Percentiles rank a stretch among this genome's conserved stretches.
These are phyloP conservation scores for Dryas drummondii DNA, from an alignment of 306 rosid genomes.

Conservation along the genomic window DNA sequence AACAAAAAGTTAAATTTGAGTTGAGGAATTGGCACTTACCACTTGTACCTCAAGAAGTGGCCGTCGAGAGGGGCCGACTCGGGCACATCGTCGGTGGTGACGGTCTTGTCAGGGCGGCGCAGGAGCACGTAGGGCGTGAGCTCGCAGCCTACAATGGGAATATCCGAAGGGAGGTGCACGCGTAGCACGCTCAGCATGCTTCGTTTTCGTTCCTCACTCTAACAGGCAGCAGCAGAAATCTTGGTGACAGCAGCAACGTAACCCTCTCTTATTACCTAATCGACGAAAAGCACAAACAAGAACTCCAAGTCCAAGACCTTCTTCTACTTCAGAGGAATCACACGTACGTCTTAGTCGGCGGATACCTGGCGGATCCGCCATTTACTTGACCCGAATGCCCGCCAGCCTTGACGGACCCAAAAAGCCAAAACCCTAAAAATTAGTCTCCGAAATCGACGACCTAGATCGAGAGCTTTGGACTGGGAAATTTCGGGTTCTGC, in stretches of 20 bases:
- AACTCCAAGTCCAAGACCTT: slow-evolving; percentile 15
- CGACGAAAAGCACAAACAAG: slow-evolving; percentile 20
- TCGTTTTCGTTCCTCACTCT: slow-evolving; percentile 40
- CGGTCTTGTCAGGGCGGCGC: slow-evolving; percentile 61
- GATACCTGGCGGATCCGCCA: slow-evolving; percentile 91
- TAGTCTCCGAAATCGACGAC: slow-evolving; percentile 5
- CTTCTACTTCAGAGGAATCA: slow-evolving; percentile 25
- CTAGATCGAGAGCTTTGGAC: slow-evolving; percentile 39
- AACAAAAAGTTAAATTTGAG: not conserved
- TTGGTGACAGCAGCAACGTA: slow-evolving; percentile 30
- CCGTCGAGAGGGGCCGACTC: slow-evolving; percentile 79
- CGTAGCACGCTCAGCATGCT: slow-evolving; percentile 97
- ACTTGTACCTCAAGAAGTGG: slow-evolving; percentile 82
- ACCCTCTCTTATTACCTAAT: slow-evolving; percentile 44
- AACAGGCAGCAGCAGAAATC: slow-evolving; percentile 19
- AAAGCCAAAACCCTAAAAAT: slow-evolving; percentile 33
- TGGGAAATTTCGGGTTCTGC: not conserved
- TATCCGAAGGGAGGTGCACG: slow-evolving; percentile 93
- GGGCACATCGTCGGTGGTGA: slow-evolving; percentile 68
- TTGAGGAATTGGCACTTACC: slow-evolving; percentile 46
- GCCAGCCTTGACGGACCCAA: slow-evolving; percentile 66
- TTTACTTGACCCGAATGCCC: slow-evolving; percentile 55
- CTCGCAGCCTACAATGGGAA: slow-evolving; percentile 97
- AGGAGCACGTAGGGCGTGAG: slow-evolving; percentile 91
- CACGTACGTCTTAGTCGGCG: slow-evolving; percentile 34